A percentile compares a stretch with the other conserved stretches of the same genome.
These are phyloP conservation scores for Drosera spatulata DNA, from an alignment of 179 eudicot genomes.

Conservation along the genomic window DNA sequence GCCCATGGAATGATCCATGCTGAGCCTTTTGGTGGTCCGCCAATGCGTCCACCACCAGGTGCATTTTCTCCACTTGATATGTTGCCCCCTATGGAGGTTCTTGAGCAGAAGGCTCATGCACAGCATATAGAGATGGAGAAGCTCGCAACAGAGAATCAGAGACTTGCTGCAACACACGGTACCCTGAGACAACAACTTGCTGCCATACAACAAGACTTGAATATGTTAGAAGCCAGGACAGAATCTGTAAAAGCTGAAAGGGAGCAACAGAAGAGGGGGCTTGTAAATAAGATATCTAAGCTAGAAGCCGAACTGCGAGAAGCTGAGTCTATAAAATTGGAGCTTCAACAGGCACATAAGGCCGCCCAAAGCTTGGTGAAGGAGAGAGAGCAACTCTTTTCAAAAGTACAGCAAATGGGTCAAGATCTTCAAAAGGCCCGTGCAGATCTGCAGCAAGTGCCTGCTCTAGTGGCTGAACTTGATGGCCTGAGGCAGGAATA, in stretches of 20 bases:
- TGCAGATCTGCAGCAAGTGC: constrained; percentile 59
- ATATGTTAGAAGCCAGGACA: constrained; percentile 54
- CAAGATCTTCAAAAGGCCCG: constrained; percentile 69
- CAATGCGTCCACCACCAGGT: constrained; percentile 55
- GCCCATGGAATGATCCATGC: constrained; percentile 47
- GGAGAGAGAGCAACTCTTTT: constrained; percentile 72
- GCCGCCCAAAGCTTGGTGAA: constrained; percentile 75
- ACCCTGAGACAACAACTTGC: constrained; percentile 84
- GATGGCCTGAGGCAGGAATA: constrained; percentile 79
- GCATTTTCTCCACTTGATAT: constrained; percentile 67
- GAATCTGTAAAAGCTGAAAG: constrained; percentile 54
- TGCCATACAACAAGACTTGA: constrained; percentile 79
- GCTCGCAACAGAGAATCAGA: constrained; percentile 75
- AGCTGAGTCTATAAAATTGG: constrained; percentile 53
- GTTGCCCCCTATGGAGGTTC: constrained; percentile 70
- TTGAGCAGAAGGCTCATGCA: constrained; percentile 85
- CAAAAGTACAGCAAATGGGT: constrained; percentile 47
- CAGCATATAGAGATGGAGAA: constrained; percentile 83
- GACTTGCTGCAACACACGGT: constrained; percentile 91
- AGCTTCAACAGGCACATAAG: constrained; percentile 64
- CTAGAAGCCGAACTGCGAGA: constrained; percentile 74
- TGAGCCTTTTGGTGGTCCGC: constrained; percentile 35
- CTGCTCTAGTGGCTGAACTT: constrained; percentile 62
- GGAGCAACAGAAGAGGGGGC: constrained; percentile 66
- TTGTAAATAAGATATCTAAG: constrained; percentile 54